Evolutionary conservation across 2,329 filamentous ascomycete species (phyloP).

Genomic region (Neofusicoccum umdonicola): DNA sequence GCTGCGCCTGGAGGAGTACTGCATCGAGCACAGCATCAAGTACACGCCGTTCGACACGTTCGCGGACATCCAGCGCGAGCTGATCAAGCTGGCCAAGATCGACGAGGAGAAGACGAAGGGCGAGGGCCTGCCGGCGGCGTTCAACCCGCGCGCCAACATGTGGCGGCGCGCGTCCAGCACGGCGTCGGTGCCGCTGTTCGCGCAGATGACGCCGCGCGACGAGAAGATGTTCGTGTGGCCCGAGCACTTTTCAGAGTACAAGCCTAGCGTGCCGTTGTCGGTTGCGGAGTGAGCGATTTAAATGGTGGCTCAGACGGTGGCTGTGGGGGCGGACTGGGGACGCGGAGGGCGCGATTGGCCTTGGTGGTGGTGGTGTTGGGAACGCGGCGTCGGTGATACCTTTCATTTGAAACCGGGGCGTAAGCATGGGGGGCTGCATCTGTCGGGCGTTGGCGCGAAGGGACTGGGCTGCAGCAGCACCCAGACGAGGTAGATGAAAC

Average conservation of each 20-base stretch:
- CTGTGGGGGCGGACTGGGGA: background rate
- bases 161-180: slow-evolving; percentile 63
- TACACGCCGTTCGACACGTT: slow-evolving; percentile 66
- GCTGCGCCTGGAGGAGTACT: slow-evolving; percentile 64
- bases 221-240: slow-evolving; percentile 65
- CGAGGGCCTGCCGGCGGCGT: slow-evolving; percentile 57
- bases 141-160: slow-evolving; percentile 67
- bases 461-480: slow-evolving; percentile 7
- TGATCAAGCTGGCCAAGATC: slow-evolving; percentile 57
- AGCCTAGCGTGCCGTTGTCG: slow-evolving; percentile 11
- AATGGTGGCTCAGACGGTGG: slow-evolving; percentile 11
- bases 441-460: background rate
- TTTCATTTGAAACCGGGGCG: background rate
- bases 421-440: background rate
- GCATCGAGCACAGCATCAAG: slow-evolving; percentile 58
- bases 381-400: slow-evolving; percentile 5
- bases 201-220: slow-evolving; percentile 52
- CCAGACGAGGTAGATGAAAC: background rate
- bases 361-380: background rate
- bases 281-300: slow-evolving; percentile 1
- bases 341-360: background rate
- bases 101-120: slow-evolving; percentile 62
- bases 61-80: slow-evolving; percentile 61
- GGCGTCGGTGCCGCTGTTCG: slow-evolving; percentile 52
- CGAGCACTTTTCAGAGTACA: slow-evolving; percentile 46